Percentiles rank a stretch among this genome's conserved stretches.
phyloP scores from a whole-genome alignment of 2,329 filamentous ascomycete genomes.

The Xylariales sp. region DNA sequence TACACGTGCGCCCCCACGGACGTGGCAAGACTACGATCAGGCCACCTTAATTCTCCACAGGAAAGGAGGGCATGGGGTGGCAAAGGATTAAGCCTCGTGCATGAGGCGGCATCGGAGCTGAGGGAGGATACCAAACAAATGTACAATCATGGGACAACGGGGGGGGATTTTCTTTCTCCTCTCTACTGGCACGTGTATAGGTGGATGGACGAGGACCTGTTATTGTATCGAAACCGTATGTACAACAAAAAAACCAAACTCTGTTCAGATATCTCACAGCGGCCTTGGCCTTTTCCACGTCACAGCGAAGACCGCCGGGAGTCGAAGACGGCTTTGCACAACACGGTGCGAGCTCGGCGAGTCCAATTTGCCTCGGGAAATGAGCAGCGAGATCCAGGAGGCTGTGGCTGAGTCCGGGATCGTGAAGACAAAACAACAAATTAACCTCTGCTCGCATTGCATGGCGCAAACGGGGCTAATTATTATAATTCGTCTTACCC shows the following conservation, averaged over 20 bases:
- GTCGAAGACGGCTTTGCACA: no score
- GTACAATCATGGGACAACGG: conserved; percentile 3
- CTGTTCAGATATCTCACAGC: conserved; percentile 11
- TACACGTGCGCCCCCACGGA: neutral
- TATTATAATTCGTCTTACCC: no score
- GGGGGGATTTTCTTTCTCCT: conserved; percentile 22
- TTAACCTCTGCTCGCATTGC: no score
- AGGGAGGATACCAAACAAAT: neutral
- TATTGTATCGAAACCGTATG: conserved; percentile 7
- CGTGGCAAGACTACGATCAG: neutral
- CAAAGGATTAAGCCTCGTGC: neutral
- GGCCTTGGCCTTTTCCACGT: neutral
- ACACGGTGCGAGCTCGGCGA: no score
- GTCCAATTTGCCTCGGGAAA: no score
- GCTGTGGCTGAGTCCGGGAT: no score
- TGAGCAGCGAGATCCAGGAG: no score
- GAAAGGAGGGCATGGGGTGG: neutral
- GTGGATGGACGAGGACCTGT: conserved; percentile 13
- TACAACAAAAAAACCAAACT: conserved; percentile 17
- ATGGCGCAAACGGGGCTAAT: no score
- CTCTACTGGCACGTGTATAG: conserved; percentile 21
- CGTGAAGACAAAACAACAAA: no score
- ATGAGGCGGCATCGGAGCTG: neutral
- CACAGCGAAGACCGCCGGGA: no score
- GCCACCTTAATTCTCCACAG: neutral